Evolutionary conservation across 2,329 filamentous ascomycete genomes (phyloP).

Genomic region (Lasiodiplodia hormozganensis): DNA sequence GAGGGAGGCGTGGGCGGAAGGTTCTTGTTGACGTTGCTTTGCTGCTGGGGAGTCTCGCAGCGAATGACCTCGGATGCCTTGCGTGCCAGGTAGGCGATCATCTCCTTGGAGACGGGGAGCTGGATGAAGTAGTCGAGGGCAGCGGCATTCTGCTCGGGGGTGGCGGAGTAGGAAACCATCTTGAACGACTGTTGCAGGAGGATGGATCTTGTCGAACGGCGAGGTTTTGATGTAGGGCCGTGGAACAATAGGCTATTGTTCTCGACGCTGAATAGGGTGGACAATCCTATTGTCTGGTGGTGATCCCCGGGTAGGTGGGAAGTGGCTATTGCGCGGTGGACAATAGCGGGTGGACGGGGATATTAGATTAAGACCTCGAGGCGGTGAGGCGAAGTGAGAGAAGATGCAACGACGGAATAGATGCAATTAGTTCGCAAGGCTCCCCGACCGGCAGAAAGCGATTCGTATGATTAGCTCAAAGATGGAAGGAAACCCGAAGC

Average conservation of each 20-base stretch:
- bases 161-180: slow-evolving; percentile 54
- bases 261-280: neutral
- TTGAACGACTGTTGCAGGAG: slow-evolving; percentile 28
- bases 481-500: slow-evolving; percentile 20
- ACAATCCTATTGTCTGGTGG: slow-evolving; percentile 23
- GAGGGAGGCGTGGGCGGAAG: slow-evolving; percentile 66
- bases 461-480: slow-evolving; percentile 19
- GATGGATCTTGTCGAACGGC: neutral
- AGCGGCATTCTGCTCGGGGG: slow-evolving; percentile 66
- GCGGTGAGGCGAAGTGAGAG: slow-evolving; percentile 19
- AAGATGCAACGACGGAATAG: slow-evolving; percentile 16
- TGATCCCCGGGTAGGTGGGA: neutral
- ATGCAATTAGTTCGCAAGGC: slow-evolving; percentile 27
- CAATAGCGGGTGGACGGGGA: slow-evolving; percentile 10
- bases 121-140: slow-evolving; percentile 84
- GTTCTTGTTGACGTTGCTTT: slow-evolving; percentile 49
- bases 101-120: slow-evolving; percentile 74
- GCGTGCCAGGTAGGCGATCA: slow-evolving; percentile 78
- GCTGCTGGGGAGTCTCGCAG: slow-evolving; percentile 64
- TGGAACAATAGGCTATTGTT: slow-evolving; percentile 13
- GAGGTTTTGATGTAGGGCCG: neutral
- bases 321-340: neutral
- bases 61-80: slow-evolving; percentile 80
- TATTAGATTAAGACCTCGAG: slow-evolving; percentile 27
- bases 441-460: slow-evolving; percentile 29